Base-by-base conservation (phyloP, 345 rosid species). In the Gossypium raimondii region DNA sequence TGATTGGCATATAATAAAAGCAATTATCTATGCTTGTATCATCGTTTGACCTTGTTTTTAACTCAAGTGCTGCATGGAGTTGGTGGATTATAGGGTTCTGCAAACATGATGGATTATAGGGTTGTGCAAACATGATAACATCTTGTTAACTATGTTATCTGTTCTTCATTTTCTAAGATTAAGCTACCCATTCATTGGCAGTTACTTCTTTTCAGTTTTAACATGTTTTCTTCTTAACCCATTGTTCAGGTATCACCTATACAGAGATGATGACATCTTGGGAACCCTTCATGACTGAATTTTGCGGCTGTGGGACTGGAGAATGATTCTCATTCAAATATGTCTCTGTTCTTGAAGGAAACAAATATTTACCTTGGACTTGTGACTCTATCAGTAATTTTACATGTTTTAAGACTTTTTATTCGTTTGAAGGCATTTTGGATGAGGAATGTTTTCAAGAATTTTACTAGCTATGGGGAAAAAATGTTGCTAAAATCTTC, bases 251-350 rank as follows among this genome's bases (percentile, higher is more conserved):
- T 86, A 78, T 77, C 84, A 70, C 51, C 72, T 87, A 45, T 89
- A 80, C 41, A 72, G 90, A 61, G 89, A 89, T 76, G 89, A 89
- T 4, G 89, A 85, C 47, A 79, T 89, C 73, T 77, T 89, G 82
- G 91, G 91, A 29, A 89, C 87, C 25, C 85, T 87, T n/a, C 87
- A 81, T 71, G 91, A 86, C 44, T 84, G 77, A 73, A 63, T 55
- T 53, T 55, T 53, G 24, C 13, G 7, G 10, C 17, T 2, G 11
- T 27, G 43, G 72, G 58, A 59, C 2, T 25, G 64, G 38, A 24
- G 72, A 68, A 27, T 9, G 73, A 2, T 51, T 69, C 59, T 51
- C 45, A 27, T 27, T 68, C 60, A 16, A 27, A 50, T 50, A 16
- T 58, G 22, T 11, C 9, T 3, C 25, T 66, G 22, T 0, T 17